These are phyloP conservation scores for Pseudogymnoascus verrucosus DNA, from an alignment of 2,329 filamentous ascomycete genomes.

Conservation along the genomic window DNA sequence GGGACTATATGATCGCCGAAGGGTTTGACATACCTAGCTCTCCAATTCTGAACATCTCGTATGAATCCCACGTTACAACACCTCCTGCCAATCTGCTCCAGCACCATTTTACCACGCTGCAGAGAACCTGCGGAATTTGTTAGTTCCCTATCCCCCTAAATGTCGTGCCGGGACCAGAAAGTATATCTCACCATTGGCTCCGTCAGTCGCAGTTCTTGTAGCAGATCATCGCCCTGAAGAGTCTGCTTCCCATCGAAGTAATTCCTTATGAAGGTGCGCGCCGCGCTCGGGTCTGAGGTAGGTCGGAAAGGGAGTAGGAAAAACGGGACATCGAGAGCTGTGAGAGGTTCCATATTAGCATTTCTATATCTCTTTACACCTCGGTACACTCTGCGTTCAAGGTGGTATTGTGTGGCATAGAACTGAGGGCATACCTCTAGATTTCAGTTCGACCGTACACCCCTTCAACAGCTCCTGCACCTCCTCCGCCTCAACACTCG, in stretches of 20 bases:
- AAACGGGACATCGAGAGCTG: constrained; percentile 85
- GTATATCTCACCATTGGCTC: constrained; percentile 72
- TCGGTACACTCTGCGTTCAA: not conserved
- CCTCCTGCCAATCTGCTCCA: constrained; percentile 89
- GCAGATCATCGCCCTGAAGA: constrained; percentile 60
- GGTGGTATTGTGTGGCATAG: not conserved
- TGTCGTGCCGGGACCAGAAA: constrained; percentile 10
- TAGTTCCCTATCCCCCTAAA: constrained; percentile 19
- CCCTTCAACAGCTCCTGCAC: constrained; percentile 77
- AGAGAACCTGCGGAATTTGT: constrained; percentile 59
- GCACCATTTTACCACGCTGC: constrained; percentile 95
- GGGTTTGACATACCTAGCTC: constrained; percentile 62
- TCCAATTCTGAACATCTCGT: constrained; percentile 90
- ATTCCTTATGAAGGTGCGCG: constrained; percentile 85
- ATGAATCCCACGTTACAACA: constrained; percentile 93
- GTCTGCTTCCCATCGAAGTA: constrained; percentile 70
- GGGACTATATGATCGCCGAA: constrained; percentile 6
- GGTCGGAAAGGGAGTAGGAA: constrained; percentile 90
- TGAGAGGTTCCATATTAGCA: not conserved
- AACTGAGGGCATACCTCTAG: constrained; percentile 60
- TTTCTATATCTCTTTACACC: not conserved
- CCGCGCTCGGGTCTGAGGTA: constrained; percentile 82
- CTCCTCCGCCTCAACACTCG: constrained; percentile 77
- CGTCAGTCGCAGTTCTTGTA: constrained; percentile 82
- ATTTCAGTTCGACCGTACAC: constrained; percentile 88